phyloP scores from a whole-genome alignment of 2,329 filamentous ascomycete genomes.

The Cyphellophora europaea region DNA sequence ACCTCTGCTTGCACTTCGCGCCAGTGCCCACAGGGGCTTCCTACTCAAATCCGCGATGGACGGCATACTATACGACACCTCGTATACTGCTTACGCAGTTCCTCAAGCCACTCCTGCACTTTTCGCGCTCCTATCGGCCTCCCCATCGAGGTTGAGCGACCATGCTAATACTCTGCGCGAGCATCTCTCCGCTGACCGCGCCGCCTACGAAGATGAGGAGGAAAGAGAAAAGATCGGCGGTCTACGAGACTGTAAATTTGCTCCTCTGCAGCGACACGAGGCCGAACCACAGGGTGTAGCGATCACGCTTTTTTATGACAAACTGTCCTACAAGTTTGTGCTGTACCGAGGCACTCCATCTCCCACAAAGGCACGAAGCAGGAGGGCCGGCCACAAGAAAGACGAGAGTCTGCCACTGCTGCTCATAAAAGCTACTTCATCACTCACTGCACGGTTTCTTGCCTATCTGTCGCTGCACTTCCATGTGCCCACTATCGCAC shows the following conservation, averaged over 20 bases:
- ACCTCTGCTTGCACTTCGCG: no score
- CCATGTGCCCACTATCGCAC: conserved; percentile 5
- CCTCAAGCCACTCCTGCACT: conserved; percentile 3
- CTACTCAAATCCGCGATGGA: no score
- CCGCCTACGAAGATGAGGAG: conserved; percentile 12
- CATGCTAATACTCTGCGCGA: conserved; percentile 7
- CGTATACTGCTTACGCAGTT: conserved; percentile 8
- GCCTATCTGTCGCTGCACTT: conserved; percentile 9
- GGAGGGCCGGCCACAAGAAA: not conserved
- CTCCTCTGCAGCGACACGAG: conserved; percentile 1
- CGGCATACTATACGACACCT: conserved; percentile 11
- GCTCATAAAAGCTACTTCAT: conserved; percentile 9
- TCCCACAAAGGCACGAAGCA: not conserved
- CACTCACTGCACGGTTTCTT: conserved; percentile 5
- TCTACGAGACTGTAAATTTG: conserved; percentile 10
- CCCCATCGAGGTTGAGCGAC: conserved; percentile 5
- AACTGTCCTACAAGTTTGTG: conserved; percentile 10
- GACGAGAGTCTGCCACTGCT: conserved; percentile 6
- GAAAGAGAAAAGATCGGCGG: conserved; percentile 12
- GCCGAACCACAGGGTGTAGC: conserved; percentile 3
- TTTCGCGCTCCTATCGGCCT: conserved; percentile 1
- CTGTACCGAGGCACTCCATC: conserved; percentile 7
- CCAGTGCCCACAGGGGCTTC: no score
- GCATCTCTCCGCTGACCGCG: conserved; percentile 5
- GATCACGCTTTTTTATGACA: conserved; percentile 12